Conservation (phyloP, 805 yeast species). For the Pichia eremophila region DNA sequence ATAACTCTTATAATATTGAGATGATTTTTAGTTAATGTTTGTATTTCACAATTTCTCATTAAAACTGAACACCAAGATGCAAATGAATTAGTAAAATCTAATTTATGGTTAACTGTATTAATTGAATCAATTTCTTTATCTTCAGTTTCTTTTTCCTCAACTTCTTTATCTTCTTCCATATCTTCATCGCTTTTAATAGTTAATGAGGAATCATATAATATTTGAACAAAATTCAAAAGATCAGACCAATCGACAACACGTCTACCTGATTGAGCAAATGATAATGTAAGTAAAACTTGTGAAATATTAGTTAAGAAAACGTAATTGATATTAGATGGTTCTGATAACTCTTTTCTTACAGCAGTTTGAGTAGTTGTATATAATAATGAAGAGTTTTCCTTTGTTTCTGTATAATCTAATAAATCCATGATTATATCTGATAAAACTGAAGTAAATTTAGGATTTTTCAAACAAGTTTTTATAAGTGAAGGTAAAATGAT, state of each 20-base stretch:
- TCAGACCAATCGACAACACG: conserved; percentile 47
- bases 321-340: conserved; percentile 7
- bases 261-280: conserved; percentile 64
- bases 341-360: conserved; percentile 5
- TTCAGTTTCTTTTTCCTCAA: background rate
- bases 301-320: conserved; percentile 22
- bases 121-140: background rate
- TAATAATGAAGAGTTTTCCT: conserved; percentile 36
- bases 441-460: conserved; percentile 33
- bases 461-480: conserved; percentile 13
- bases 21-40: conserved; percentile 38
- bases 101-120: background rate
- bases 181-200: conserved; percentile 4
- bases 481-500: conserved; percentile 35
- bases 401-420: conserved; percentile 40
- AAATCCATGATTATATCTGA: conserved; percentile 50
- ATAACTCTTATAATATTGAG: conserved; percentile 33
- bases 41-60: conserved; percentile 42
- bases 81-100: conserved; percentile 21
- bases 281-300: conserved; percentile 37
- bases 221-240: conserved; percentile 12
- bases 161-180: conserved; percentile 7
- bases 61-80: conserved; percentile 40
- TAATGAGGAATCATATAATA: conserved; percentile 7
- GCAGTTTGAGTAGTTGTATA: conserved; percentile 28